Base-by-base conservation (phyloP, 108 stramenopile genomes). In the Chaetoceros tenuissimus region DNA sequence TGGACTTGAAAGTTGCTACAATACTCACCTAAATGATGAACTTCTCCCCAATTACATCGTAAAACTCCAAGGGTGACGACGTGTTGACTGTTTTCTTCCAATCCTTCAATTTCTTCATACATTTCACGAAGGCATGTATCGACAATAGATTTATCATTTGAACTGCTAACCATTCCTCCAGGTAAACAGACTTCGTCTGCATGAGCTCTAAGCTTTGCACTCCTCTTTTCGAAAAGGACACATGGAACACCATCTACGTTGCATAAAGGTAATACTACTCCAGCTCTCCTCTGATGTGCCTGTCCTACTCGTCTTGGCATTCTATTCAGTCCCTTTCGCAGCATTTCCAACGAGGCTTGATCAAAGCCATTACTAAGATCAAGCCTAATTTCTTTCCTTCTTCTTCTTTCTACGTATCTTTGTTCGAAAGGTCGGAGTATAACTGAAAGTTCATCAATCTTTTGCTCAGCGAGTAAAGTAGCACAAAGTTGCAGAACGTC, bases 81-180 rank as follows among this genome's bases (percentile, higher is more conserved):
- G n/a, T n/a, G n/a, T n/a, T n/a, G n/a, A 65, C 13, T 40, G 34
- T 5, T 13, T 13, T 40, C 34, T 30, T 63, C 62, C 24, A 81
- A 48, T 22, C 80, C 78, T 21, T 85, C 94, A 53, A 96, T 92
- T 68, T 97, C 96, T 74, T 97, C 96, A 28, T 90, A 81, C 94
- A 97, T 96, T 65, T 97, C 96, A 43, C 96, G 58, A 18, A 97
- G 60, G 49, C 89, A 86, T 25, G 96, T 96, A 34, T 77, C 73
- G 0, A 96, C 85, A 54, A 97, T 96, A 3, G 89, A 91, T 47
- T 67, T 80, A 28, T 96, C 96, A 23, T 70, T 71, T 1, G 72
- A 77, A 2, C 73, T 74, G 43, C 81, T 82, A 3, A 89, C 82
- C 87, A 94, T 97, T 18, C 96, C 96, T 18, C 96, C 96, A 1